Evolutionary conservation across 768 basidiomycete genomes (phyloP).

Genomic region (Suillus weaverae): DNA sequence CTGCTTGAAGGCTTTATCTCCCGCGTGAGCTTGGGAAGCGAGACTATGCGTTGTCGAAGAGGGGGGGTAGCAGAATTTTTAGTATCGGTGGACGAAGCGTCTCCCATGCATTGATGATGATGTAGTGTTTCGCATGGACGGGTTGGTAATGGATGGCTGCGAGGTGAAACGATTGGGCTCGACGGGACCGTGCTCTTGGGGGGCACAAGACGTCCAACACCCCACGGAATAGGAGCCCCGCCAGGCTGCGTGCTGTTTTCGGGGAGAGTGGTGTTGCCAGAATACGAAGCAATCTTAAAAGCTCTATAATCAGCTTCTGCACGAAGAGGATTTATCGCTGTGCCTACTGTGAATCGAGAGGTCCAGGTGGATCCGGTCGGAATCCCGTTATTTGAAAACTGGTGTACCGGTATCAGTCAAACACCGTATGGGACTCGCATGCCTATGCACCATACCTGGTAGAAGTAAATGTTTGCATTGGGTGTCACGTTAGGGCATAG

Average conservation of each 20-base stretch:
- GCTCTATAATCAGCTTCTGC: not conserved
- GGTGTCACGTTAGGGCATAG: constrained; percentile 39
- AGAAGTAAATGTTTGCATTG: constrained; percentile 41
- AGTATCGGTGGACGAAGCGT: not conserved
- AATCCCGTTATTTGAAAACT: constrained; percentile 34
- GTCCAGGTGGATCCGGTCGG: constrained; percentile 33
- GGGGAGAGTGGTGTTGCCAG: constrained; percentile 28
- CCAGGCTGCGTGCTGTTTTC: constrained; percentile 33
- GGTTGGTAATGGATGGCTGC: not conserved
- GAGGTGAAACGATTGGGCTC: not conserved
- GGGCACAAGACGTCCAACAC: constrained; percentile 24
- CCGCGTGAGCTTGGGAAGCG: too few species aligned
- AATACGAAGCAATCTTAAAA: constrained; percentile 34
- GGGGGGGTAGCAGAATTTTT: not conserved
- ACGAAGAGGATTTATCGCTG: not conserved
- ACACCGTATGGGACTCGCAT: not conserved
- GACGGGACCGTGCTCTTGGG: not conserved
- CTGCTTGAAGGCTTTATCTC: not conserved
- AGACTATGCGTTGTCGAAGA: not conserved
- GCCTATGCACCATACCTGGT: constrained; percentile 29
- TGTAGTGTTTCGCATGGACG: not conserved
- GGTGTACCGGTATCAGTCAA: not conserved
- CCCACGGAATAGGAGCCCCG: constrained; percentile 40
- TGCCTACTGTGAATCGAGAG: constrained; percentile 38
- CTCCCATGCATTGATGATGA: not conserved